Evolutionary conservation across 108 stramenopile genomes (phyloP).

Genomic region (Cyclotella sp.): DNA sequence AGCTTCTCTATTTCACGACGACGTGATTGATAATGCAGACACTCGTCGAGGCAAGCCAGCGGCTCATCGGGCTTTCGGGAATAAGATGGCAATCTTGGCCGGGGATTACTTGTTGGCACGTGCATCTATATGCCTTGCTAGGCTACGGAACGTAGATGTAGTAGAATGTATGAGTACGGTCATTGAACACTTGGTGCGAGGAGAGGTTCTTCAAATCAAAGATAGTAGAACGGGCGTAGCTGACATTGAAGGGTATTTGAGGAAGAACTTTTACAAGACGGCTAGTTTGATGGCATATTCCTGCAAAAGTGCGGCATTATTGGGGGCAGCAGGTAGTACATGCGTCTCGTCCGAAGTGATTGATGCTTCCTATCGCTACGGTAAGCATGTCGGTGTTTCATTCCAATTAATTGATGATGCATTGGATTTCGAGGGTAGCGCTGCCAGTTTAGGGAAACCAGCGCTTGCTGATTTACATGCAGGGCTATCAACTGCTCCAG

Average conservation of each 20-base stretch:
- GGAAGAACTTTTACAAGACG: constrained; percentile 99
- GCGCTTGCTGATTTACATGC: constrained; percentile 92
- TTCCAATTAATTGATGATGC: constrained; percentile 99
- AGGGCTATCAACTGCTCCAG: constrained; percentile 96
- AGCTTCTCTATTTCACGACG: constrained; percentile 96
- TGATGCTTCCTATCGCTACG: constrained; percentile 87
- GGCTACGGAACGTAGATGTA: constrained; percentile 93
- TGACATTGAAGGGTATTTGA: constrained; percentile 84
- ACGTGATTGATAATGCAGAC: constrained; percentile 97
- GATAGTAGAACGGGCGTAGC: constrained; percentile 61
- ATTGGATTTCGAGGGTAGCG: constrained; percentile 94
- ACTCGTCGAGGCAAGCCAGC: constrained; percentile 92
- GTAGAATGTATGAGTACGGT: constrained; percentile 97
- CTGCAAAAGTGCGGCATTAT: constrained; percentile 91
- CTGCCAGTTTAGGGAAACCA: constrained; percentile 90
- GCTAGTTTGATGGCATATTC: constrained; percentile 97
- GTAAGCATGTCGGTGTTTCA: constrained; percentile 97
- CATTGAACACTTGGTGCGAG: constrained; percentile 98
- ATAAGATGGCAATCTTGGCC: constrained; percentile 98
- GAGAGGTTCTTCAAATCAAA: constrained; percentile 96
- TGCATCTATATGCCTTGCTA: constrained; percentile 92
- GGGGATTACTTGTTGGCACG: constrained; percentile 98
- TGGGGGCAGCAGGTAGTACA: constrained; percentile 60
- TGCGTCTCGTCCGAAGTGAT: constrained; percentile 60
- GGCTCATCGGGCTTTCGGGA: constrained; percentile 95